A percentile compares a stretch with the other conserved stretches of the same genome.
Conservation (phyloP, 495 filamentous ascomycete species). For the Lentithecium fluviatile region DNA sequence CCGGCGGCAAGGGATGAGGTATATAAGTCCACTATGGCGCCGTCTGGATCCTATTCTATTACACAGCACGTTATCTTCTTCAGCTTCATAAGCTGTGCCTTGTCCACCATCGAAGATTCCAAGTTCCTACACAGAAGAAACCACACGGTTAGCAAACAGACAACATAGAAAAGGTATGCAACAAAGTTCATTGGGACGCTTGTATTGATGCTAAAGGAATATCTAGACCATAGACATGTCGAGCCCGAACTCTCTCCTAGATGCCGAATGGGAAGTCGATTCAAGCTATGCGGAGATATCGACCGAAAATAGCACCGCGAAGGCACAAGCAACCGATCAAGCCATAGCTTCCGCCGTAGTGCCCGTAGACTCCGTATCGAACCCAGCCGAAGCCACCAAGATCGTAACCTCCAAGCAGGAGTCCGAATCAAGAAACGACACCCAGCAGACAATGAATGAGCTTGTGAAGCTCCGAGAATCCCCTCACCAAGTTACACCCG, state of each 20-base stretch:
- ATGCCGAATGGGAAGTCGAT: too few relatives aligned
- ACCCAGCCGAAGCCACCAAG: too few relatives aligned
- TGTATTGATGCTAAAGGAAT: conserved; percentile 8
- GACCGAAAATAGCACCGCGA: neutral
- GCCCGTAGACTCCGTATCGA: neutral
- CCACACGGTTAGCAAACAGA: too few relatives aligned
- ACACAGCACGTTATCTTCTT: neutral
- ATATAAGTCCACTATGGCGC: conserved; percentile 3
- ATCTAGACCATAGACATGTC: conserved; percentile 4
- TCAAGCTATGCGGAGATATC: neutral
- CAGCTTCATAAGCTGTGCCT: conserved; percentile 1
- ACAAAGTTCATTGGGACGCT: neutral
- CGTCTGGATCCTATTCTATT: conserved; percentile 1
- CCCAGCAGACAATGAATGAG: too few relatives aligned
- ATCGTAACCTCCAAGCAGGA: too few relatives aligned
- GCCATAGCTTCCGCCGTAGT: neutral
- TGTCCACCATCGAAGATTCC: neutral
- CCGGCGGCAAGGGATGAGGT: conserved; percentile 12
- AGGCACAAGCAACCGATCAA: conserved; percentile 4
- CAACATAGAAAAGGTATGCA: conserved; percentile 10
- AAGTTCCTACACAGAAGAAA: neutral
- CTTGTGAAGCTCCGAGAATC: too few relatives aligned
- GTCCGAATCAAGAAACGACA: too few relatives aligned
- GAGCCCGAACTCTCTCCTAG: neutral
- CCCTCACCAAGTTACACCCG: too few relatives aligned